These are phyloP conservation scores for Botrytis squamosa DNA, from an alignment of 2,329 filamentous ascomycete species.

Conservation along the genomic window DNA sequence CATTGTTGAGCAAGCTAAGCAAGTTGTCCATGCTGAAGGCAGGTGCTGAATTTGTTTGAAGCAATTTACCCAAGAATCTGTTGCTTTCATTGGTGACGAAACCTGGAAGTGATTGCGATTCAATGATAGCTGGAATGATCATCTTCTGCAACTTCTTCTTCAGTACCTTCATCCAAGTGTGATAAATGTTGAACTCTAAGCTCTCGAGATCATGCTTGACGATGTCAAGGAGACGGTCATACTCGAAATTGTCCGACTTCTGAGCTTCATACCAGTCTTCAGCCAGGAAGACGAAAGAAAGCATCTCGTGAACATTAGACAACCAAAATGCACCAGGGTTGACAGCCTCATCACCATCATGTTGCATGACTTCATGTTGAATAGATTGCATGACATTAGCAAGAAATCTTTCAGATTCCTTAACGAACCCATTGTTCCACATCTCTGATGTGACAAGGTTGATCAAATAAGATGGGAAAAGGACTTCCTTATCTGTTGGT, in stretches of 20 bases:
- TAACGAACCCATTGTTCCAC: conserved; percentile 99
- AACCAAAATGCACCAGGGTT: conserved; percentile 98
- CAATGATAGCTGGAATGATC: conserved; percentile 98
- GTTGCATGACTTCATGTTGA: conserved; percentile 98
- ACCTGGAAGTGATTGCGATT: conserved; percentile 94
- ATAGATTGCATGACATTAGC: conserved; percentile 99
- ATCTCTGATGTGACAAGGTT: conserved; percentile 99
- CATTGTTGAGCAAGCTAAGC: conserved; percentile 90
- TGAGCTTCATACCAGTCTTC: conserved; percentile 99
- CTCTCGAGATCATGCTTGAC: conserved; percentile 99
- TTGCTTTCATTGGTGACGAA: conserved; percentile 99
- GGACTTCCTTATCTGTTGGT: conserved; percentile 95
- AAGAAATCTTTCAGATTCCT: conserved; percentile 97
- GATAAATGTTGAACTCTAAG: conserved; percentile 99
- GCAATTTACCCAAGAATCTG: conserved; percentile 93
- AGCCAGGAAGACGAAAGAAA: conserved; percentile 97
- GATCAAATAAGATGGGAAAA: conserved; percentile 98
- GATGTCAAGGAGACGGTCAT: conserved; percentile 94
- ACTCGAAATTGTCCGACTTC: conserved; percentile 99
- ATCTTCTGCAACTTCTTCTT: conserved; percentile 99
- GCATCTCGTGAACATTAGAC: conserved; percentile 99
- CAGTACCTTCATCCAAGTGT: conserved; percentile 99
- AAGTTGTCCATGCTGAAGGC: conserved; percentile 99
- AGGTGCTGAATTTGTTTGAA: conserved; percentile 84
- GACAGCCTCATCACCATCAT: conserved; percentile 94